These are phyloP conservation scores for Austroboletus novae-zelandiae DNA, from an alignment of 1,284 basidiomycete species.

Conservation along the genomic window DNA sequence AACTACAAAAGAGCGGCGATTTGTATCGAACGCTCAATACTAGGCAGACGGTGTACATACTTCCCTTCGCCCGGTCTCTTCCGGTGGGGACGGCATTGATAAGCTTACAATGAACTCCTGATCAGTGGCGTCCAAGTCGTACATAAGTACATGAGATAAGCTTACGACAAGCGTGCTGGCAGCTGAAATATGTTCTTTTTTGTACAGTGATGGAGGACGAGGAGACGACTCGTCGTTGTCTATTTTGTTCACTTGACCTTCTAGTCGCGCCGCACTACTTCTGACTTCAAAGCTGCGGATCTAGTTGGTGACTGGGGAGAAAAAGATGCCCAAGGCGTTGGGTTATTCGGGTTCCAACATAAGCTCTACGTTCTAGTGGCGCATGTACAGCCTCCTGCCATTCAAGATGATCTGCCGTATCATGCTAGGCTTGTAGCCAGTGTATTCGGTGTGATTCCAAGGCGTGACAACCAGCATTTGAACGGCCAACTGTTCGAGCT, in stretches of 20 bases:
- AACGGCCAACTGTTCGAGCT: too few relatives aligned
- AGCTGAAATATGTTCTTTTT: not conserved
- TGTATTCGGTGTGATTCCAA: too few relatives aligned
- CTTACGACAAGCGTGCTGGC: conserved; percentile 1
- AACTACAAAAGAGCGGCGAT: conserved; percentile 87
- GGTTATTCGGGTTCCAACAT: conserved; percentile 40
- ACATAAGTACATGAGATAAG: conserved; percentile 60
- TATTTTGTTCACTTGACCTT: conserved; percentile 3
- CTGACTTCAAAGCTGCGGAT: conserved; percentile 83
- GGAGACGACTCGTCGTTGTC: conserved; percentile 50
- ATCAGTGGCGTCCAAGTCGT: conserved; percentile 74
- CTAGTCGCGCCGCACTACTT: conserved; percentile 93
- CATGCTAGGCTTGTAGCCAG: too few relatives aligned
- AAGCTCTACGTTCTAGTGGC: too few relatives aligned
- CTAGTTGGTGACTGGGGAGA: conserved; percentile 81
- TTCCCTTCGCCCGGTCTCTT: conserved; percentile 92
- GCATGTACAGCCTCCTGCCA: too few relatives aligned
- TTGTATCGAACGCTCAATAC: conserved; percentile 94
- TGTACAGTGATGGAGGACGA: conserved; percentile 95
- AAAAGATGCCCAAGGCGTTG: conserved; percentile 80
- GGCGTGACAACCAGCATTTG: too few relatives aligned
- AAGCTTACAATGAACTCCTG: too few relatives aligned
- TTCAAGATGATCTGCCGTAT: too few relatives aligned
- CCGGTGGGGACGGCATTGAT: conserved; percentile 89
- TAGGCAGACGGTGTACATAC: conserved; percentile 89